Conservation (phyloP, 2,329 filamentous ascomycete genomes). For the Colletotrichum theobromicola region DNA sequence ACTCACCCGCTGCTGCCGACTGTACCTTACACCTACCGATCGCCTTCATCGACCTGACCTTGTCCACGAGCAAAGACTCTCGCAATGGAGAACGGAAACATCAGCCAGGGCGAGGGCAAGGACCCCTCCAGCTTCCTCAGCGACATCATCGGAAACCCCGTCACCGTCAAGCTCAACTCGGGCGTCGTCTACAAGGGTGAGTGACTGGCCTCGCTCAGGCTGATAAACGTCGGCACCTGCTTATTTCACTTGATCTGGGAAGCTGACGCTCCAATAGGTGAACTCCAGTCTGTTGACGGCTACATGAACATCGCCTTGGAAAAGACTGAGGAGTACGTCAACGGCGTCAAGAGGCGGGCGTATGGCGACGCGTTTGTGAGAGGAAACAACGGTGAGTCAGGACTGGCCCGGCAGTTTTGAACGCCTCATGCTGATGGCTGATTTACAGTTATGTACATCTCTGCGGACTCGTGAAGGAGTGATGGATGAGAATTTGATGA, state of each 20-base stretch:
- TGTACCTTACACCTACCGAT: background rate
- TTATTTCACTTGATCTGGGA: background rate
- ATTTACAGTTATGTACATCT: slow-evolving; percentile 71
- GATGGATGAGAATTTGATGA: background rate
- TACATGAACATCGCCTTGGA: slow-evolving; percentile 99
- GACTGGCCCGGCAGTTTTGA: background rate
- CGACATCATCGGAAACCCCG: slow-evolving; percentile 92
- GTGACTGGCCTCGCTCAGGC: slow-evolving; percentile 18
- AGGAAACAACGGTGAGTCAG: slow-evolving; percentile 84
- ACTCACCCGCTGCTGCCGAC: background rate
- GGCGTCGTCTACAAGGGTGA: slow-evolving; percentile 96
- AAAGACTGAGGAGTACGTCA: slow-evolving; percentile 90
- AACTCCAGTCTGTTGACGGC: slow-evolving; percentile 95
- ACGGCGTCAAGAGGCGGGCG: slow-evolving; percentile 79
- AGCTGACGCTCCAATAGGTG: slow-evolving; percentile 60
- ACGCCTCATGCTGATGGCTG: slow-evolving; percentile 19
- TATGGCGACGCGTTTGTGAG: slow-evolving; percentile 96
- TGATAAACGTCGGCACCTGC: background rate
- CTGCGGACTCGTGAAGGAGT: slow-evolving; percentile 58
- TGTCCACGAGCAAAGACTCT: background rate
- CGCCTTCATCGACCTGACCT: background rate
- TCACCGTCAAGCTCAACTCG: slow-evolving; percentile 98
- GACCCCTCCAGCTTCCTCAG: slow-evolving; percentile 93
- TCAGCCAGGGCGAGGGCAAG: slow-evolving; percentile 73
- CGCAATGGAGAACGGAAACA: slow-evolving; percentile 77